Conservation (phyloP, 106 monocot genomes). For the Platanthera zijinensis region DNA sequence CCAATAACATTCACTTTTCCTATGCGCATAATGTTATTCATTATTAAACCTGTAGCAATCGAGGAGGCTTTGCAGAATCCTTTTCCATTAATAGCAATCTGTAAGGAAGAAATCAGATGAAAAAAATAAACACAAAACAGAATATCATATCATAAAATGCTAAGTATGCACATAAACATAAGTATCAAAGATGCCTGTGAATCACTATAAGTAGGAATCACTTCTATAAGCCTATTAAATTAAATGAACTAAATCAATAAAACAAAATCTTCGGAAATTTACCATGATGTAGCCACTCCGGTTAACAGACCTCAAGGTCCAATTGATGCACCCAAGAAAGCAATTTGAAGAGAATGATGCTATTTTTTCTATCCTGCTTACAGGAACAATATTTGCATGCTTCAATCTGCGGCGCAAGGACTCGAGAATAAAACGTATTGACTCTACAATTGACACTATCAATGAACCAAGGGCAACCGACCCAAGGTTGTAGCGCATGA, state of each 20-base stretch:
- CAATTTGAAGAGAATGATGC: slow-evolving; percentile 46
- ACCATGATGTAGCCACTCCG: slow-evolving; percentile 64
- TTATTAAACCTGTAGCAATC: slow-evolving; percentile 84
- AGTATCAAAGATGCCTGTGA: background rate
- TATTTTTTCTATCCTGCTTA: slow-evolving; percentile 38
- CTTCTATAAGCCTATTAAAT: background rate
- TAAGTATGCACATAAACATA: background rate
- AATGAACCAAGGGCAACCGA: slow-evolving; percentile 93
- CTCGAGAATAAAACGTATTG: slow-evolving; percentile 72
- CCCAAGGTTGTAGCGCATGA: slow-evolving; percentile 83
- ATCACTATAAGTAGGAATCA: background rate
- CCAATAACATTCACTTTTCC: slow-evolving; percentile 99
- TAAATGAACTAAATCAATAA: background rate
- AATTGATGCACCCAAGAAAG: slow-evolving; percentile 47
- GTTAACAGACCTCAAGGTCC: slow-evolving; percentile 47
- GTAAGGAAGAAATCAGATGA: slow-evolving; percentile 5
- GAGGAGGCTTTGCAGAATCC: slow-evolving; percentile 86
- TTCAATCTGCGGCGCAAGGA: slow-evolving; percentile 61
- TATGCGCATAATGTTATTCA: slow-evolving; percentile 96
- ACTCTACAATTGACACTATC: slow-evolving; percentile 71
- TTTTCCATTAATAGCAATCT: slow-evolving; percentile 99
- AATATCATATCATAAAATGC: background rate
- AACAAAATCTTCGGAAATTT: slow-evolving; percentile 7
- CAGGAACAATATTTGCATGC: slow-evolving; percentile 24
- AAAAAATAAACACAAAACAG: background rate